A percentile compares a stretch with the other conserved stretches of the same genome.
Evolutionary conservation across 768 basidiomycete species (phyloP).

Genomic region (Xerocomellus amylosporus): DNA sequence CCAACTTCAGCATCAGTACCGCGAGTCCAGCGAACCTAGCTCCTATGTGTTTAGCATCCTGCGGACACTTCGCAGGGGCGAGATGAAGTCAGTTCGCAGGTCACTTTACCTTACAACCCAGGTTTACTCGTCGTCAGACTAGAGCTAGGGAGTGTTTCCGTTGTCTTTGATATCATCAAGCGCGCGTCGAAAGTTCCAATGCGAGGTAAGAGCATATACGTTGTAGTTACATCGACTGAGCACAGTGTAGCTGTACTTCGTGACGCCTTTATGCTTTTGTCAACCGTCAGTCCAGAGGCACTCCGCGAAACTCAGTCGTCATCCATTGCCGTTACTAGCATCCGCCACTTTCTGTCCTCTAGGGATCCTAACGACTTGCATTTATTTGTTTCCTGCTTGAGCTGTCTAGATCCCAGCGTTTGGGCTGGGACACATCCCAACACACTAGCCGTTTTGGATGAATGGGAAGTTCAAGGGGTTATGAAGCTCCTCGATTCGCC

Average conservation of each 20-base stretch:
- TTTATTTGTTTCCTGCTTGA: conserved; percentile 63
- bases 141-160: conserved; percentile 14
- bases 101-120: not conserved
- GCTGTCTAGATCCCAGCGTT: conserved; percentile 50
- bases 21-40: conserved; percentile 4
- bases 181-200: conserved; percentile 20
- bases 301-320: conserved; percentile 18
- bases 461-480: conserved; percentile 68
- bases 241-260: conserved; percentile 28
- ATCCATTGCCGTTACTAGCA: conserved; percentile 38
- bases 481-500: conserved; percentile 64
- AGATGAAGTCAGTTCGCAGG: conserved; percentile 21
- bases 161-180: conserved; percentile 28
- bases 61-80: conserved; percentile 22
- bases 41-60: conserved; percentile 14
- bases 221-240: conserved; percentile 15
- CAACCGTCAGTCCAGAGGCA: conserved; percentile 20
- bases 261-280: conserved; percentile 34
- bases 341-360: conserved; percentile 60
- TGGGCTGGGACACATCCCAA: conserved; percentile 67
- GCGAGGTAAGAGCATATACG: conserved; percentile 21
- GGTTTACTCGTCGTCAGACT: conserved; percentile 19
- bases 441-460: conserved; percentile 56
- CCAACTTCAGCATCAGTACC: conserved; percentile 15
- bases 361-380: conserved; percentile 58